Evolutionary conservation across 2,329 filamentous ascomycete genomes (phyloP).

Genomic region (Aspergillus oerlinghausenensis): DNA sequence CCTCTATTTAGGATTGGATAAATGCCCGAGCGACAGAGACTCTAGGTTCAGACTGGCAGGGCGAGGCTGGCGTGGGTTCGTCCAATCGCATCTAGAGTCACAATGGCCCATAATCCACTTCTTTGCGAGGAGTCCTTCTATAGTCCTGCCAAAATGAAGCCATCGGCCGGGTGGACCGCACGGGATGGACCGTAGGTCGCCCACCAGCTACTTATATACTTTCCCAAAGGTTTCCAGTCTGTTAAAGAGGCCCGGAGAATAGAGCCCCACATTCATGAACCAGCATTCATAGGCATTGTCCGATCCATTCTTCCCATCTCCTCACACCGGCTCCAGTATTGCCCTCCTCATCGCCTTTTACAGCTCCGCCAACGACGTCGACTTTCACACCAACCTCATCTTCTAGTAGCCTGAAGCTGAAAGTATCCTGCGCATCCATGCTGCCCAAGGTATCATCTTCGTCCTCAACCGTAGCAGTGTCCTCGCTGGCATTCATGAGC

Average conservation of each 20-base stretch:
- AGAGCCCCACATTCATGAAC: not conserved
- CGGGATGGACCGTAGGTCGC: not conserved
- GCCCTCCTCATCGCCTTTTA: conserved; percentile 52
- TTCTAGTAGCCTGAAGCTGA: conserved; percentile 75
- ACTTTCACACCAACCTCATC: conserved; percentile 73
- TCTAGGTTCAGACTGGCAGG: conserved; percentile 8
- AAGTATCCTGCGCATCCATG: conserved; percentile 70
- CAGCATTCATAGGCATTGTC: conserved; percentile 57
- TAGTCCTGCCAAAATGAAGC: not conserved
- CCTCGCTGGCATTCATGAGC: conserved; percentile 75
- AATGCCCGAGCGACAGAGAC: conserved; percentile 14
- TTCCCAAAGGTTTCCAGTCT: not conserved
- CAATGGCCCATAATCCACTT: not conserved
- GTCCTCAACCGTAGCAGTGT: conserved; percentile 49
- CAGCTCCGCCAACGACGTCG: conserved; percentile 65
- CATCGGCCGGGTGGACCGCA: not conserved
- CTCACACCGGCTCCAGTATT: conserved; percentile 65
- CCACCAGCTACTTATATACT: not conserved
- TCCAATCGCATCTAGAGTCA: not conserved
- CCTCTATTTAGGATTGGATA: conserved; percentile 15
- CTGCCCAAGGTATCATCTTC: conserved; percentile 84
- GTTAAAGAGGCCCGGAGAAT: not conserved
- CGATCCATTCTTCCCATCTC: conserved; percentile 90
- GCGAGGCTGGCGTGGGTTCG: not conserved
- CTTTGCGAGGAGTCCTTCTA: not conserved